Percentiles rank a stretch among this genome's conserved stretches.
Conservation (phyloP, 2,329 filamentous ascomycete genomes). For the Hypoxylon sp. region DNA sequence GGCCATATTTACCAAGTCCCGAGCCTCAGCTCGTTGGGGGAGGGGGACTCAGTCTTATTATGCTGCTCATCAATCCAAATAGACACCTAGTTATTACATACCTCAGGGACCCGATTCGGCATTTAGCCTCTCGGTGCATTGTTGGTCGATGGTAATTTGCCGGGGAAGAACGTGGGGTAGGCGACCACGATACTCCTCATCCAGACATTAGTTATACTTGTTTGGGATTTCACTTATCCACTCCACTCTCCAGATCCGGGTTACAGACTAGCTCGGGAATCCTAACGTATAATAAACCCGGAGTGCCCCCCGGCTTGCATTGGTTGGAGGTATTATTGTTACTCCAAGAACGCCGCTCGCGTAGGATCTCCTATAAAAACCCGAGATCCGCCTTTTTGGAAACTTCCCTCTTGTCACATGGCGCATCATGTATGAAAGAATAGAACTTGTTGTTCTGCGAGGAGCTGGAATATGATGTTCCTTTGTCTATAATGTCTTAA, state of each 20-base stretch:
- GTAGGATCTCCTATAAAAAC: not conserved
- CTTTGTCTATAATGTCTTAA: too few relatives aligned
- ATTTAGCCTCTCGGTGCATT: constrained; percentile 35
- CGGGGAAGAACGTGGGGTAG: constrained; percentile 44
- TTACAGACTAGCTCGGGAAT: constrained; percentile 11
- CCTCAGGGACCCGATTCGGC: constrained; percentile 33
- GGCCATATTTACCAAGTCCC: constrained; percentile 9
- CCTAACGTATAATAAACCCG: constrained; percentile 18
- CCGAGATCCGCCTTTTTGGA: not conserved
- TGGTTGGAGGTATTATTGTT: not conserved
- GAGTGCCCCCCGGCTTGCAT: not conserved
- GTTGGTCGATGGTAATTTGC: constrained; percentile 44
- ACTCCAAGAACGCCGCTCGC: not conserved
- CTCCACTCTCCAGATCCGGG: constrained; percentile 27
- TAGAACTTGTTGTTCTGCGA: too few relatives aligned
- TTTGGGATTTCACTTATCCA: constrained; percentile 28
- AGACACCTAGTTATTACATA: constrained; percentile 28
- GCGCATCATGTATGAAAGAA: too few relatives aligned
- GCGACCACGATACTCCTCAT: constrained; percentile 43
- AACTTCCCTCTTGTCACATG: not conserved
- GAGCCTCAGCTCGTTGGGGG: constrained; percentile 23
- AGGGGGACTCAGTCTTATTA: constrained; percentile 20
- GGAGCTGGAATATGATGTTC: too few relatives aligned
- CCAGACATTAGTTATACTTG: constrained; percentile 35
- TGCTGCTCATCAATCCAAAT: constrained; percentile 21